Evolutionary conservation across 495 filamentous ascomycete genomes (phyloP).

Genomic region (Podospora pseudoanserina): DNA sequence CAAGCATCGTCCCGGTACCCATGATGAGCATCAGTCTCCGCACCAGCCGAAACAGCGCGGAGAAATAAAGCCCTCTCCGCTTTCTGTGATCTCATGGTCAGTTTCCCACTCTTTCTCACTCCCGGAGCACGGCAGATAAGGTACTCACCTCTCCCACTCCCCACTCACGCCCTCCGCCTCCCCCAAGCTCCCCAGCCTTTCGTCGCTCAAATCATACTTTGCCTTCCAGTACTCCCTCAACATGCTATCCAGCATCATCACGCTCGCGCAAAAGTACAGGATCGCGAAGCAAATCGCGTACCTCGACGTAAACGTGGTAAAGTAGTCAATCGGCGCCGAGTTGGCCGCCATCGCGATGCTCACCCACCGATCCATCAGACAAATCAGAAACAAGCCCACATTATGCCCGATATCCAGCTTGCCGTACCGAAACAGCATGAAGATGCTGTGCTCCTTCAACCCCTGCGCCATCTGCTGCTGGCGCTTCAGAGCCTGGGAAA

Average conservation of each 20-base stretch:
- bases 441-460: slow-evolving; percentile 33
- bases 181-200: slow-evolving; percentile 15
- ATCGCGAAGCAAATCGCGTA: slow-evolving; percentile 32
- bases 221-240: slow-evolving; percentile 26
- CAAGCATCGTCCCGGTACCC: slow-evolving; percentile 20
- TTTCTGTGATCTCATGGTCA: background rate
- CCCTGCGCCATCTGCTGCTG: slow-evolving; percentile 28
- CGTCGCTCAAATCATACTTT: slow-evolving; percentile 21
- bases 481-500: slow-evolving; percentile 24
- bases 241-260: slow-evolving; percentile 26
- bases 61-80: slow-evolving; percentile 14
- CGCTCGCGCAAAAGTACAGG: slow-evolving; percentile 29
- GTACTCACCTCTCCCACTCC: slow-evolving; percentile 18
- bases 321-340: slow-evolving; percentile 16
- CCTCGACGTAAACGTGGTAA: slow-evolving; percentile 22
- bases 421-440: slow-evolving; percentile 31
- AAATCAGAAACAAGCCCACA: slow-evolving; percentile 30
- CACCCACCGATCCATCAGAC: slow-evolving; percentile 34
- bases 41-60: slow-evolving; percentile 13
- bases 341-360: slow-evolving; percentile 24
- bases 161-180: slow-evolving; percentile 11
- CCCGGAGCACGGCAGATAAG: background rate
- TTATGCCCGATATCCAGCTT: slow-evolving; percentile 28
- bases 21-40: slow-evolving; percentile 20
- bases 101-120: background rate